Base-by-base conservation (phyloP, 2,329 filamentous ascomycete species). In the Ophiocordyceps robertsii region DNA sequence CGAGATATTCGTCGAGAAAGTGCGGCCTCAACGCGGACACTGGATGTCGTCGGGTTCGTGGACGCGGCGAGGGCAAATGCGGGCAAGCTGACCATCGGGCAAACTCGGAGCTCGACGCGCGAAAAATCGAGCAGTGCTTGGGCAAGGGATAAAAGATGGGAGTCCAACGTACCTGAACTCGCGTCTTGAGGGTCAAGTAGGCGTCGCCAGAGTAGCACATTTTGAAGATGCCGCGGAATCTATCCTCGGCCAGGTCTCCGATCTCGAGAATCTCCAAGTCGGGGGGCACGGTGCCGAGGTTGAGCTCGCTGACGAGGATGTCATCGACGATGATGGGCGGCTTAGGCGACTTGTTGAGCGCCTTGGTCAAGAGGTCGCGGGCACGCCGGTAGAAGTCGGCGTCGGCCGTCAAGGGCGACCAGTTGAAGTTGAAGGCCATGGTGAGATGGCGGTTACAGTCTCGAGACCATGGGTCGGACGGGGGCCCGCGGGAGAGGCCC, bases 401-500 rank as follows among this genome's bases (percentile, higher is more conserved):
- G 69, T 96, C 92, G 59, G 90, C 90, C 68, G 93, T 92, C 51
- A 98, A 75, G 59, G 92, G 92, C 76, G 88, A 95, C 92, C 92
- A 98, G 86, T 96, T 96, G 84, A 98, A 98, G 73, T 96, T 96
- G 84, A 98, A 98, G 54, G 92, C 92, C 92, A 98, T 98, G 66
- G 67, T 72, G 64, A 66, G 64, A 67, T 68, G 65, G 66, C 67
- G 49, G 51, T 57, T 51, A 55, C 51, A 42, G 52, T 52, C 52
- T 55, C 54, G 54, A 49, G 46, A 56, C 53, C 62, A 65, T 65
- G 51, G 49, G 50, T 41, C 48, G 46, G 47, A 41, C 47, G 49
- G 49, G 49, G 42, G 48, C 53, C 44, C 40, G 39, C 17, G 42
- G 50, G 47, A 43, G 31, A 24, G 39, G 21, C 36, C 36, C 33